Percentiles rank a stretch among this genome's conserved stretches.
Conservation (phyloP, 768 basidiomycete genomes). For the Baorangia bicolor region DNA sequence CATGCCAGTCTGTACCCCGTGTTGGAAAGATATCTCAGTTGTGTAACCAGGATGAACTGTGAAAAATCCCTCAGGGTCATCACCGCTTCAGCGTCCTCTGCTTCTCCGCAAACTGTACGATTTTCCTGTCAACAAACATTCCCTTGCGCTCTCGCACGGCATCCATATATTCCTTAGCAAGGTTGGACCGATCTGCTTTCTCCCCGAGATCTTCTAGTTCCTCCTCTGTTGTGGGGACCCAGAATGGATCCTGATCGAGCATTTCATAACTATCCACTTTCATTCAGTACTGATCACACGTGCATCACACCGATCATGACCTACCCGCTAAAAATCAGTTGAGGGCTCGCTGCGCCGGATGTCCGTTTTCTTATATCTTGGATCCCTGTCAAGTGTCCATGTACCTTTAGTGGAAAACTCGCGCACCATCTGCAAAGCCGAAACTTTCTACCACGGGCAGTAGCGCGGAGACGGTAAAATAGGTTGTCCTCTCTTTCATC, state of each 20-base stretch:
- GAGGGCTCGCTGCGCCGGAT: constrained; percentile 95
- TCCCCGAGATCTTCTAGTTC: constrained; percentile 96
- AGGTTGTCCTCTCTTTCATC: constrained; percentile 96
- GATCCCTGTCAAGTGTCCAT: constrained; percentile 6
- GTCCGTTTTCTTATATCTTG: constrained; percentile 94
- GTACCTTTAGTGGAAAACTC: not conserved
- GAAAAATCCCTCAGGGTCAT: not conserved
- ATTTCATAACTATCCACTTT: constrained; percentile 72
- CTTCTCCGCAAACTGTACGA: constrained; percentile 96
- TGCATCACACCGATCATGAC: constrained; percentile 22
- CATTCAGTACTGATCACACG: constrained; percentile 14
- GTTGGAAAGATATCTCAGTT: not conserved
- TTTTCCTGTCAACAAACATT: constrained; percentile 92
- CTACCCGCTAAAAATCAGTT: constrained; percentile 93
- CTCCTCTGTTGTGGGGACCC: constrained; percentile 97
- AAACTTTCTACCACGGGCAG: constrained; percentile 97
- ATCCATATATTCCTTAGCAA: constrained; percentile 95
- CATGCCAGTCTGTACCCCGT: not conserved
- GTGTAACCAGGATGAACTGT: not conserved
- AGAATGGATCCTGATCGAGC: constrained; percentile 92
- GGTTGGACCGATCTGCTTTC: constrained; percentile 88
- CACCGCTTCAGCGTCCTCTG: constrained; percentile 82
- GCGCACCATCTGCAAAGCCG: constrained; percentile 91
- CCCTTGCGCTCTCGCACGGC: constrained; percentile 89
- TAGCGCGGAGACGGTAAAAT: constrained; percentile 89